phyloP scores from a whole-genome alignment of 768 basidiomycete species.

The Nidularia pulvinata region DNA sequence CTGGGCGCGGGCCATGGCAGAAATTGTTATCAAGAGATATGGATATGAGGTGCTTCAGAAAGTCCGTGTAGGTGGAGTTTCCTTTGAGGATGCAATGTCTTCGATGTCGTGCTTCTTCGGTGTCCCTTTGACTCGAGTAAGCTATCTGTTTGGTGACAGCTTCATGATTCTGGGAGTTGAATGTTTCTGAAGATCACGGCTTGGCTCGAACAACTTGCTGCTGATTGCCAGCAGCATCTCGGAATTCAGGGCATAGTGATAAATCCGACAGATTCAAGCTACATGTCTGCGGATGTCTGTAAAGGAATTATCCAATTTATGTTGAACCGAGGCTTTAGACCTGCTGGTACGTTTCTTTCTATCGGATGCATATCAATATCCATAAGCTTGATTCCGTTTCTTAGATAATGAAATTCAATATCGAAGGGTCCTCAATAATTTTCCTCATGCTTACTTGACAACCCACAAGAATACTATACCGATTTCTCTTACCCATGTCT shows the following conservation, averaged over 20 bases:
- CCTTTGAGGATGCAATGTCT: constrained; percentile 46
- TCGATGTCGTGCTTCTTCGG: constrained; percentile 54
- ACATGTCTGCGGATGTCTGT: neutral
- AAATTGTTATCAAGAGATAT: constrained; percentile 37
- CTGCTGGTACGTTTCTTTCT: too few species aligned
- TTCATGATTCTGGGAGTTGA: too few species aligned
- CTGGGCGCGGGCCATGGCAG: constrained; percentile 48
- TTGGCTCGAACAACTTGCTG: neutral
- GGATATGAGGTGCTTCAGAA: constrained; percentile 37
- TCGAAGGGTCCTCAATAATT: constrained; percentile 46
- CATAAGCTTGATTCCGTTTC: neutral
- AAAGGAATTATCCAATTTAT: neutral
- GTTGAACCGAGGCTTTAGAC: neutral
- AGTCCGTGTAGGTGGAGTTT: constrained; percentile 10
- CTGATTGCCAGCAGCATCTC: neutral
- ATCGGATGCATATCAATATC: too few species aligned
- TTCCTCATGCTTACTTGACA: constrained; percentile 58
- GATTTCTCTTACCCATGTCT: constrained; percentile 59
- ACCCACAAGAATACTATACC: constrained; percentile 52
- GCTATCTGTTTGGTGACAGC: too few species aligned
- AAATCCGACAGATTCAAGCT: neutral
- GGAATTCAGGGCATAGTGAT: neutral
- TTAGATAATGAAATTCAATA: constrained; percentile 29
- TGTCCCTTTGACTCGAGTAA: too few species aligned
- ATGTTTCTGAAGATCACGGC: constrained; percentile 17